Evolutionary conservation across 1,284 basidiomycete species (phyloP), one percentile per base, ranked within the genome.

Genomic region (Naganishia sp.): DNA sequence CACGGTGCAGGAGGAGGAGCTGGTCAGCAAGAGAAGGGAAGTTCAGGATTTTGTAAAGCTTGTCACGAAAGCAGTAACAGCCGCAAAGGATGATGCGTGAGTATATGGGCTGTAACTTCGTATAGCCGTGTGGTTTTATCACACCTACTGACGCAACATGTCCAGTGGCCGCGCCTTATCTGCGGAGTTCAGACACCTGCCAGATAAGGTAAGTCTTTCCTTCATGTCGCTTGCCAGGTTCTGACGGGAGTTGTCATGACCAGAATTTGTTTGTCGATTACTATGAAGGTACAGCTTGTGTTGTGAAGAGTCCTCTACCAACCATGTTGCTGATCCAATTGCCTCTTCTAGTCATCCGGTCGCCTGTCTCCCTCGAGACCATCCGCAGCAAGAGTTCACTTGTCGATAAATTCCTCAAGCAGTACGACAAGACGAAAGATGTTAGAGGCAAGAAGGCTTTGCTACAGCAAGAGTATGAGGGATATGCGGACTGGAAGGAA

Each of bases 361-460:
- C 42, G 5, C 59, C 59, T 21, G 59, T 61, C 16, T 61, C 59
- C 6, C 59, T 61, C 48, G 59, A 61, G 15, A 42, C 42, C 33
- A 61, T 61, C 49, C 59, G 59, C 23, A 23, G 15, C 23, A 61
- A 52, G 23, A 61, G 49, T 36, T 36, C 48, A 15, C 59, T 52
- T 23, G 49, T 61, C 48, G 59, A 61, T 36, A 61, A 61, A 39
- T 61, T 61, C 10, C 50, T 61, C 49, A 61, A 61, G 46, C 59
- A 61, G 48, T 61, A 61, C 43, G 59, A 61, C 48, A 61, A 61
- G 36, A 50, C 59, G 28, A 61, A 61, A 36, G 59, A 61, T 28
- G 13, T 36, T 7, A 39, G 23, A 31, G 48, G 43, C 15, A 61
- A 52, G 39, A 39, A 52, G 36, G 39, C 36, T 21, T 28, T 61